Percentiles rank a stretch among this genome's conserved stretches.
phyloP scores from a whole-genome alignment of 805 yeast genomes.

The Ogataea methanolica region DNA sequence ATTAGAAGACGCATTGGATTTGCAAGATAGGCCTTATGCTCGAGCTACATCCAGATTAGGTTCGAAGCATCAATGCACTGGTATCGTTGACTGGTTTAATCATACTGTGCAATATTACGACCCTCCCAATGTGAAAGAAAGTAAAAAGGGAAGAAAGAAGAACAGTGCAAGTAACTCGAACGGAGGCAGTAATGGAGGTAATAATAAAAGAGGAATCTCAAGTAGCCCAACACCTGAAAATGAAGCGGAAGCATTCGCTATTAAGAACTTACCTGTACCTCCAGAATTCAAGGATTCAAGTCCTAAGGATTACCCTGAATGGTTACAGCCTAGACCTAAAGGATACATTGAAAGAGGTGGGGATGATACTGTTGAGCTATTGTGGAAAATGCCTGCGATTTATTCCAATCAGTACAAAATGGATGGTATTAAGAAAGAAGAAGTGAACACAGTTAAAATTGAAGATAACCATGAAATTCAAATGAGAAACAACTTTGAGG shows the following conservation, averaged over 20 bases:
- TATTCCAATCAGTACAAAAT: not conserved
- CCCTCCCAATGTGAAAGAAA: constrained; percentile 14
- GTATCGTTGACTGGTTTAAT: constrained; percentile 59
- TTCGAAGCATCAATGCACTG: constrained; percentile 64
- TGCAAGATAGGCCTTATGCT: constrained; percentile 76
- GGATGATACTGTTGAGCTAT: constrained; percentile 55
- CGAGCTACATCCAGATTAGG: constrained; percentile 77
- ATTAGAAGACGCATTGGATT: constrained; percentile 71
- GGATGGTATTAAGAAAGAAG: not conserved
- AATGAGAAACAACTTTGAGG: constrained; percentile 13
- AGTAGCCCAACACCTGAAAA: constrained; percentile 17
- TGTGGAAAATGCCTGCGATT: constrained; percentile 53
- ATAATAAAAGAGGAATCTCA: constrained; percentile 19
- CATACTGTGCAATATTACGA: constrained; percentile 69
- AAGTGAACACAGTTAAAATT: not conserved
- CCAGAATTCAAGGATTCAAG: constrained; percentile 36
- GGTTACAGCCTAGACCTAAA: constrained; percentile 75
- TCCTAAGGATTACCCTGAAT: constrained; percentile 53
- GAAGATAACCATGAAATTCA: not conserved
- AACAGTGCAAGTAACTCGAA: constrained; percentile 11
- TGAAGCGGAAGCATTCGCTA: constrained; percentile 7
- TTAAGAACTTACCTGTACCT: constrained; percentile 35
- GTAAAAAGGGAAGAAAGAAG: constrained; percentile 15
- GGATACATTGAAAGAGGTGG: constrained; percentile 86
- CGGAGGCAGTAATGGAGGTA: constrained; percentile 14